Base-by-base conservation (phyloP, 768 basidiomycete species). In the Leccinum subtestaceum region DNA sequence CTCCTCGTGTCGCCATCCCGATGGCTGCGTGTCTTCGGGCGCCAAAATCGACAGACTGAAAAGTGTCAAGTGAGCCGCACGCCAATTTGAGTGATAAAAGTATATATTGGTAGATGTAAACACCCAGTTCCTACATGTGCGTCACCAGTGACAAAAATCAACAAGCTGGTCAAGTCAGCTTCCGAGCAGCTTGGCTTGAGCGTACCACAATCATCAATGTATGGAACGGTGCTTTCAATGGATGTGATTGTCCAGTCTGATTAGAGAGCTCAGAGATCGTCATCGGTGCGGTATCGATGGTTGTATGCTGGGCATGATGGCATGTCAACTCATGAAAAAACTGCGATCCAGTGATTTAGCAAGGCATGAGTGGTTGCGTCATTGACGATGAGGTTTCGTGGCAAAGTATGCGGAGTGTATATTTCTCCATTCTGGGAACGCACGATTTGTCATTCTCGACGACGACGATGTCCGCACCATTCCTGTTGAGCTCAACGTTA, bases 401-500 rank as follows among this genome's bases (percentile, higher is more conserved):
- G 40, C 40, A 40, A 40, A 40, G 40, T 40, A n/a, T 45, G 43
- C 43, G 43, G 43, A 45, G 43, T 45, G 43, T 45, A 45, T 19
- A 45, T 45, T 45, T 45, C 43, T 12, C 40, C 43, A 45, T 45
- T 45, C 19, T 10, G 43, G 10, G 40, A 43, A n/a, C n/a, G 2
- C 5, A 19, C 10, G 40, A 19, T 43, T 19, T 43, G 40, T 45
- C 43, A 45, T 45, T 19, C 43, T 45, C 43, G 43, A 45, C 43
- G 43, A 43, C 40, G 40, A 69, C 72, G 67, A 85, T 85, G 84
- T 78, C 84, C 62, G 73, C 77, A 60, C 76, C 77, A 55, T 74
- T 80, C 63, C 66, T 82, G 50, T 73, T 84, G 51, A 81, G 80
- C 58, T 80, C 82, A 31, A 75, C 80, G 5, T 63, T 84, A 21